Conservation (phyloP, 176 grass and related monocot genomes). For the Aegilops longissima region DNA sequence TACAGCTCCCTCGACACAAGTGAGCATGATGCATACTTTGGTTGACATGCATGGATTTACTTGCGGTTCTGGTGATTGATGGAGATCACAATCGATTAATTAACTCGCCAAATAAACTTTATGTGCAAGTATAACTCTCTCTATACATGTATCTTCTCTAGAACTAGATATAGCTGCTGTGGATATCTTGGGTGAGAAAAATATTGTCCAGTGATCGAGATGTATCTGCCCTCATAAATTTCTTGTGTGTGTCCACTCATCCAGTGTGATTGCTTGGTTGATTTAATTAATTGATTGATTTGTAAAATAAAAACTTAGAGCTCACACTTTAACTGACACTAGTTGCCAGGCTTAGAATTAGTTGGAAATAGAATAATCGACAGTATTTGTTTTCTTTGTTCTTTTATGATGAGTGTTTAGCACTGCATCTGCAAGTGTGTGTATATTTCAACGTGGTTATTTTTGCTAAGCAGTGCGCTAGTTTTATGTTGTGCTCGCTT, state of each 20-base stretch:
- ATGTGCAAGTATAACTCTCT: slow-evolving; percentile 35
- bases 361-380: neutral
- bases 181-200: slow-evolving; percentile 26
- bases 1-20: slow-evolving; percentile 60
- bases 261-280: slow-evolving; percentile 23
- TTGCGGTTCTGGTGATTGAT: slow-evolving; percentile 46
- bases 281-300: slow-evolving; percentile 9
- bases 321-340: neutral
- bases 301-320: neutral
- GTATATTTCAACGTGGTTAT: neutral
- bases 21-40: slow-evolving; percentile 79
- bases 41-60: slow-evolving; percentile 49
- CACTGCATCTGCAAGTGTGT: neutral
- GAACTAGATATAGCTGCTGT: slow-evolving; percentile 33
- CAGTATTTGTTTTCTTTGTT: neutral
- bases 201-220: neutral
- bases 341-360: neutral
- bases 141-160: slow-evolving; percentile 21
- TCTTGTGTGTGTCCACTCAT: slow-evolving; percentile 19
- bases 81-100: slow-evolving; percentile 19
- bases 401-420: neutral
- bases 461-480: neutral
- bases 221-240: slow-evolving; percentile 16
- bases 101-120: slow-evolving; percentile 22
- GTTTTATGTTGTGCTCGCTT: neutral